A percentile compares a stretch with the other conserved stretches of the same genome.
These are phyloP conservation scores for Chondrus crispus DNA, from an alignment of 23 red algal species.

Conservation along the genomic window DNA sequence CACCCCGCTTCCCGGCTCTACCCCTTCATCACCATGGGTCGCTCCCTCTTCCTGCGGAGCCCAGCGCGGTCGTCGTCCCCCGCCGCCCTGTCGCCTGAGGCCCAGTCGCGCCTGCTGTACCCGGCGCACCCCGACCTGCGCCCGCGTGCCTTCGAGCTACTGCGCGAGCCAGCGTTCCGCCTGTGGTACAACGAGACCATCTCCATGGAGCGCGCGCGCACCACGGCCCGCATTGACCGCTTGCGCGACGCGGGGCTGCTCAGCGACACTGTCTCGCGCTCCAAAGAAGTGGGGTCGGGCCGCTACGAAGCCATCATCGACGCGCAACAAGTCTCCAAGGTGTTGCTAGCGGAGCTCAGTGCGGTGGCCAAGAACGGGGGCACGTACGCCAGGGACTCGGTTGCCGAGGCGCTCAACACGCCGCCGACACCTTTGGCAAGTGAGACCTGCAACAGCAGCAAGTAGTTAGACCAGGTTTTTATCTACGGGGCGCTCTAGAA, in stretches of 20 bases:
- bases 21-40: too few relatives aligned
- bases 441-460: too few relatives aligned
- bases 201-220: slow-evolving; percentile 29
- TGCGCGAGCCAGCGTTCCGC: slow-evolving; percentile 57
- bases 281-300: background rate
- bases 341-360: slow-evolving; percentile 33
- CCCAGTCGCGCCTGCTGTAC: slow-evolving; percentile 20
- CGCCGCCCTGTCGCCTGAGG: too few relatives aligned
- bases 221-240: slow-evolving; percentile 48
- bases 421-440: too few relatives aligned
- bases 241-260: slow-evolving; percentile 41
- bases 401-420: background rate
- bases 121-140: slow-evolving; percentile 40
- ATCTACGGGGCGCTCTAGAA: too few relatives aligned
- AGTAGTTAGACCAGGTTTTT: too few relatives aligned
- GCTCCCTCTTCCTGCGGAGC: too few relatives aligned
- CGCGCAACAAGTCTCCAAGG: slow-evolving; percentile 81
- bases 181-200: slow-evolving; percentile 38
- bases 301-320: slow-evolving; percentile 77
- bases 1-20: too few relatives aligned
- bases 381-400: background rate
- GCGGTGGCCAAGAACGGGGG: background rate
- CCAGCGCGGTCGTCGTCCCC: too few relatives aligned
- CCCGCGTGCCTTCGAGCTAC: slow-evolving; percentile 35
- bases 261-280: slow-evolving; percentile 33